phyloP scores from a whole-genome alignment of 345 rosid species.

The Populus nigra region DNA sequence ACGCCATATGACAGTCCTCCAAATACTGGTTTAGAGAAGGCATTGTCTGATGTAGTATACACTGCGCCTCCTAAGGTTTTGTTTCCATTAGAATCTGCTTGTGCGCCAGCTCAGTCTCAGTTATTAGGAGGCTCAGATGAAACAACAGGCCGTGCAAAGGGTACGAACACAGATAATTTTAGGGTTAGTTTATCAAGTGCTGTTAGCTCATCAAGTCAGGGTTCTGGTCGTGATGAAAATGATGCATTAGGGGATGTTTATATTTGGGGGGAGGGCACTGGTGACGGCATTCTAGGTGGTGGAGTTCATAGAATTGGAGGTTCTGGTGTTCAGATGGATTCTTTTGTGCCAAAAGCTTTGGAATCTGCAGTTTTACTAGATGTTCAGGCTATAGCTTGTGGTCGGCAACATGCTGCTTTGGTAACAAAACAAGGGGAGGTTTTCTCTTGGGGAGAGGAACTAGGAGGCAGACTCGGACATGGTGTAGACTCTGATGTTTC shows the following conservation, averaged over 20 bases:
- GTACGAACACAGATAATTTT: constrained; percentile 31
- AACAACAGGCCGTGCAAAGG: constrained; percentile 23
- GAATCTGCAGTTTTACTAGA: constrained; percentile 22
- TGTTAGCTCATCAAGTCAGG: constrained; percentile 32
- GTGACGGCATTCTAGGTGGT: constrained; percentile 20
- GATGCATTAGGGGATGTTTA: constrained; percentile 28
- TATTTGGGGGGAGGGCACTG: constrained; percentile 27
- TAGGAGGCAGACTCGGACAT: constrained; percentile 56
- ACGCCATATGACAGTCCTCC: constrained; percentile 27
- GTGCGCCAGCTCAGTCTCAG: constrained; percentile 20
- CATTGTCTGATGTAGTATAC: constrained; percentile 55
- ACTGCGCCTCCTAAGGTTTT: constrained; percentile 43
- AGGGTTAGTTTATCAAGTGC: constrained; percentile 56
- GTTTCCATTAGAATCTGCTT: constrained; percentile 37
- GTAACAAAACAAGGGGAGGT: constrained; percentile 25
- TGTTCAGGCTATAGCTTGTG: constrained; percentile 25
- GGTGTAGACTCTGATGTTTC: constrained; percentile 53
- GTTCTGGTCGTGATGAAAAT: constrained; percentile 25
- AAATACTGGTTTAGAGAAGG: constrained; percentile 32
- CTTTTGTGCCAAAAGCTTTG: constrained; percentile 24
- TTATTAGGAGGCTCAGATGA: constrained; percentile 39
- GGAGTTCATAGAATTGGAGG: constrained; percentile 18
- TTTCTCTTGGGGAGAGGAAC: constrained; percentile 26
- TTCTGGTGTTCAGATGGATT: constrained; percentile 16
- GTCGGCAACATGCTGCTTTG: constrained; percentile 17